Conservation (phyloP, 2,329 filamentous ascomycete genomes). For the Coleophoma eucalyptorum region DNA sequence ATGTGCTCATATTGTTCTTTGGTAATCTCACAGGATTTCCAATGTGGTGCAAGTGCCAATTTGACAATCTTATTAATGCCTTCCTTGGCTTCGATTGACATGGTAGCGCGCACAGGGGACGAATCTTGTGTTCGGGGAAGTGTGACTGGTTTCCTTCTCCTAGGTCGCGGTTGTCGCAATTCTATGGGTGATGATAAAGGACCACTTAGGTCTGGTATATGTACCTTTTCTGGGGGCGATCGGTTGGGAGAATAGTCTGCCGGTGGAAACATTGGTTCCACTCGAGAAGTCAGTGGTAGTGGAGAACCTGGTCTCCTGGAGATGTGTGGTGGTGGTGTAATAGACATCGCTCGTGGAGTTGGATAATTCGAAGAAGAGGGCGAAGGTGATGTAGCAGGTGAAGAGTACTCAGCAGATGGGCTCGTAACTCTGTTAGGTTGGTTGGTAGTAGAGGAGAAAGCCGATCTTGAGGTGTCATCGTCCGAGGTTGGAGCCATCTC, state of each 20-base stretch:
- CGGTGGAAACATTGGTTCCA: slow-evolving; percentile 71
- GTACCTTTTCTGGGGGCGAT: slow-evolving; percentile 33
- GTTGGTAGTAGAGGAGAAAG: slow-evolving; percentile 12
- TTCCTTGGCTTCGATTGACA: slow-evolving; percentile 81
- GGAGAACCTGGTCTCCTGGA: slow-evolving; percentile 62
- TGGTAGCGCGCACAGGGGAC: slow-evolving; percentile 61
- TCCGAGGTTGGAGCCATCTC: slow-evolving; percentile 61
- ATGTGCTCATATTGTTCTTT: slow-evolving; percentile 91
- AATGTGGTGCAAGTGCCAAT: slow-evolving; percentile 71
- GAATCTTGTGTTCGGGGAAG: slow-evolving; percentile 41
- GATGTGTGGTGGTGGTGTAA: slow-evolving; percentile 65
- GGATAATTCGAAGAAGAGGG: slow-evolving; percentile 60
- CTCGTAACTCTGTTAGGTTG: slow-evolving; percentile 21
- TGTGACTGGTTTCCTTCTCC: slow-evolving; percentile 25
- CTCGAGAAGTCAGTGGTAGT: slow-evolving; percentile 64
- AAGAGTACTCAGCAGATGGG: slow-evolving; percentile 44
- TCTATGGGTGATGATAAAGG: slow-evolving; percentile 19
- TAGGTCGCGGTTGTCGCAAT: slow-evolving; percentile 25
- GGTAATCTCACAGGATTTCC: slow-evolving; percentile 73
- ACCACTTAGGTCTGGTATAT: slow-evolving; percentile 19
- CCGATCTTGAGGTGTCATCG: slow-evolving; percentile 41
- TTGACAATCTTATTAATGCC: slow-evolving; percentile 88
- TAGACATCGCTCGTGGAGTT: slow-evolving; percentile 63
- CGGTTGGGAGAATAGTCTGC: slow-evolving; percentile 68
- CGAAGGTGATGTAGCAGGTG: slow-evolving; percentile 64